Evolutionary conservation across 1,284 basidiomycete species (phyloP).

Genomic region (Exobasidium cylindrosporum): DNA sequence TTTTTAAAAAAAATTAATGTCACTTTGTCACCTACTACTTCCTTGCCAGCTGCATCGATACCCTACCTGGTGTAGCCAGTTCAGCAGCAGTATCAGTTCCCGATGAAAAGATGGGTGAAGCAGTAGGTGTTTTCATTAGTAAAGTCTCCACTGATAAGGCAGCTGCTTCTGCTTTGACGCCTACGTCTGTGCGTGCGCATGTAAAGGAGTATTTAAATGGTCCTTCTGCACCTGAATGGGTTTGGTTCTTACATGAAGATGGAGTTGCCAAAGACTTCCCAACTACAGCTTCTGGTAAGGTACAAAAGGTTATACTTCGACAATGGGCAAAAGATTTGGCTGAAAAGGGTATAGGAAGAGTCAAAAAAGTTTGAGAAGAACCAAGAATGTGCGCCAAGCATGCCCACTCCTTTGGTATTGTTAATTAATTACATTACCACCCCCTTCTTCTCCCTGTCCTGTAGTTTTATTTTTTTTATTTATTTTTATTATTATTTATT

Average conservation of each 20-base stretch:
- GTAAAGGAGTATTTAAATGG: conserved; percentile 36
- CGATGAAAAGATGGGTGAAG: conserved; percentile 58
- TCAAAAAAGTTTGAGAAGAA: too few relatives aligned
- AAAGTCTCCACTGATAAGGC: conserved; percentile 7
- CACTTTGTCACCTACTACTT: neutral
- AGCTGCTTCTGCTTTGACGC: neutral
- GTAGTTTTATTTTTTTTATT: too few relatives aligned
- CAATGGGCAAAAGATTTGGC: conserved; percentile 55
- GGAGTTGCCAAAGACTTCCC: conserved; percentile 66
- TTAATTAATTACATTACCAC: too few relatives aligned
- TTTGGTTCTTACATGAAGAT: conserved; percentile 75
- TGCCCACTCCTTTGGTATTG: too few relatives aligned
- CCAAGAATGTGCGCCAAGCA: too few relatives aligned
- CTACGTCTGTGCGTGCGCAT: conserved; percentile 60
- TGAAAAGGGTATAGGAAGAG: conserved; percentile 17
- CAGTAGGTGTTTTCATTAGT: conserved; percentile 40
- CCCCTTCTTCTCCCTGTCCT: too few relatives aligned
- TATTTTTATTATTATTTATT: too few relatives aligned
- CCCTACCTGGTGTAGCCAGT: conserved; percentile 66
- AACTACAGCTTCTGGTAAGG: conserved; percentile 82
- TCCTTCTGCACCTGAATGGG: conserved; percentile 66
- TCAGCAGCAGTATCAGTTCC: conserved; percentile 74
- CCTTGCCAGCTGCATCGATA: conserved; percentile 60
- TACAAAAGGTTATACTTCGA: conserved; percentile 71
- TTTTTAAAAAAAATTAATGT: neutral